phyloP scores from a whole-genome alignment of 78 protist genomes.

The Monosiga brevicollis region DNA sequence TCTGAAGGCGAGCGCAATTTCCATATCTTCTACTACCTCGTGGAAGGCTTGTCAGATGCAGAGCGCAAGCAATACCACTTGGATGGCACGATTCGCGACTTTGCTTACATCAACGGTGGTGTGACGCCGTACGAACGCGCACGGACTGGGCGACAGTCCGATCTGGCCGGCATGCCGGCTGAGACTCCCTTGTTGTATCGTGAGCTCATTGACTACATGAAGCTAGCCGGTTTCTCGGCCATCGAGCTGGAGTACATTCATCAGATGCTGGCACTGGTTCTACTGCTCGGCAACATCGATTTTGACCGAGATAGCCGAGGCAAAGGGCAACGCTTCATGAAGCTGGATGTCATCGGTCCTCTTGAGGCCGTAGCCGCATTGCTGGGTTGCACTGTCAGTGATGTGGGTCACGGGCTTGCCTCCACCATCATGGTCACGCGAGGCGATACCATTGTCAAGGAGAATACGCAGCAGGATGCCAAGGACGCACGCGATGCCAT shows the following conservation, averaged over 20 bases:
- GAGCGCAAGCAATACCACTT: neutral
- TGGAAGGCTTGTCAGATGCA: neutral
- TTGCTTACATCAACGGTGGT: neutral
- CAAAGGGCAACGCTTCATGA: neutral
- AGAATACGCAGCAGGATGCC: conserved; percentile 25
- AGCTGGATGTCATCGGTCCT: neutral
- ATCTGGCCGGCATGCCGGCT: too few species aligned
- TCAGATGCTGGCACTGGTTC: conserved; percentile 22
- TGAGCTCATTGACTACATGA: neutral
- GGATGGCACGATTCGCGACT: neutral
- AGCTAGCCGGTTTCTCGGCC: neutral
- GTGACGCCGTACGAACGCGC: neutral
- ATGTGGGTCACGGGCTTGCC: neutral
- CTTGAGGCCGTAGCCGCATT: neutral
- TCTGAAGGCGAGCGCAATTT: conserved; percentile 36
- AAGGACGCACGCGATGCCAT: neutral
- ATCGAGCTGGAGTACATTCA: conserved; percentile 15
- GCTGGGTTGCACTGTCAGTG: neutral
- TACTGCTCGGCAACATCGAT: conserved; percentile 32
- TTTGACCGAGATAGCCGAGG: too few species aligned
- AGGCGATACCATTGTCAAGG: neutral
- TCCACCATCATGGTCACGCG: neutral
- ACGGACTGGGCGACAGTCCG: too few species aligned
- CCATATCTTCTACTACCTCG: conserved; percentile 48
- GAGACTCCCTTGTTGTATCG: too few species aligned